phyloP scores from a whole-genome alignment of 768 basidiomycete genomes.

The Lactifluus volemus region DNA sequence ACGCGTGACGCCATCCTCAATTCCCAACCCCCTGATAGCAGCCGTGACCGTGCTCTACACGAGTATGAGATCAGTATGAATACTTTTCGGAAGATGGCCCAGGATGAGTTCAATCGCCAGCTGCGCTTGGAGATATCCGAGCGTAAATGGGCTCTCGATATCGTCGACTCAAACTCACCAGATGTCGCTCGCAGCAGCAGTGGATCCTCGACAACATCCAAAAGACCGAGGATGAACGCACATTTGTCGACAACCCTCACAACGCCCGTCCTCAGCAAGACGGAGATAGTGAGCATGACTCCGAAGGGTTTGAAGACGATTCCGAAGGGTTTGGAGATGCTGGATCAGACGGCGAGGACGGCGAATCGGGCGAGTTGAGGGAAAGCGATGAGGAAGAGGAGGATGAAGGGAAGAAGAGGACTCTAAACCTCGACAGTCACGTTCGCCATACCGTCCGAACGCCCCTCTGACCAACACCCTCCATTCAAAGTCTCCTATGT shows the following conservation, averaged over 20 bases:
- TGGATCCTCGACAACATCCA: constrained; percentile 17
- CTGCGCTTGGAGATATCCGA: constrained; percentile 14
- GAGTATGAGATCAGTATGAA: constrained; percentile 16
- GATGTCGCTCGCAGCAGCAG: constrained; percentile 20
- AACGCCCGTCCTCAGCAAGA: background rate
- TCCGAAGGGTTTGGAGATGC: background rate
- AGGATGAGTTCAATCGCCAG: constrained; percentile 14
- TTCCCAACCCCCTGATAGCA: background rate
- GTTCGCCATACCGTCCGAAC: constrained; percentile 1
- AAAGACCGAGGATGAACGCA: constrained; percentile 1
- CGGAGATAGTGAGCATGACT: background rate
- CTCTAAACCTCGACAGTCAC: constrained; percentile 3
- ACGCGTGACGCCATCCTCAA: constrained; percentile 6
- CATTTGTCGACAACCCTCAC: background rate
- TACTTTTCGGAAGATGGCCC: constrained; percentile 12
- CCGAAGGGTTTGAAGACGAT: background rate
- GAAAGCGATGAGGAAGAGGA: constrained; percentile 5
- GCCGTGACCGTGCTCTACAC: constrained; percentile 1
- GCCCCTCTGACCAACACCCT: background rate
- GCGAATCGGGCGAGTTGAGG: background rate
- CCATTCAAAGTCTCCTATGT: constrained; percentile 6
- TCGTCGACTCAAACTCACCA: constrained; percentile 13
- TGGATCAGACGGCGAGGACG: background rate
- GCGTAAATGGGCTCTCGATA: constrained; percentile 16
- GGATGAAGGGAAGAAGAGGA: constrained; percentile 1